Conservation (phyloP, 306 rosid genomes). For the Sphenostylis stenocarpa region DNA sequence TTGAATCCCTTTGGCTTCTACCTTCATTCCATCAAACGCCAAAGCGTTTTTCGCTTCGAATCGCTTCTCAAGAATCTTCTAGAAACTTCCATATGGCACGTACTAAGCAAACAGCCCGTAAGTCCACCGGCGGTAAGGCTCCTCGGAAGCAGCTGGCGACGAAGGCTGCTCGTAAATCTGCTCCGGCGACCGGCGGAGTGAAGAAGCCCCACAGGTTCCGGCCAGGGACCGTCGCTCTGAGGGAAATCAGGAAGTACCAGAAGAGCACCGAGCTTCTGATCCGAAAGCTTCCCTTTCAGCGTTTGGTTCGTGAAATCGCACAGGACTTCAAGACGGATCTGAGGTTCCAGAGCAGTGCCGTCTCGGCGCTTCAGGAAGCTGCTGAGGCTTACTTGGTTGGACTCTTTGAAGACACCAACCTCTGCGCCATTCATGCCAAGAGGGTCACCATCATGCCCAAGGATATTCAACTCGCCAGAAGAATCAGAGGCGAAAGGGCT, state of each 20-base stretch:
- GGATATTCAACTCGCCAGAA: constrained; percentile 49
- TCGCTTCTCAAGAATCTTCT: too few relatives aligned
- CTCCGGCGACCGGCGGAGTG: constrained; percentile 50
- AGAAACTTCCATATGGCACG: constrained; percentile 25
- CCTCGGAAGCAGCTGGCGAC: constrained; percentile 49
- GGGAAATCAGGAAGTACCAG: constrained; percentile 54
- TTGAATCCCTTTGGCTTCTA: too few relatives aligned
- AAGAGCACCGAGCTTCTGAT: constrained; percentile 44
- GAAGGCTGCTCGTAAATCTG: constrained; percentile 42
- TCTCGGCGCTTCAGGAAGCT: constrained; percentile 41
- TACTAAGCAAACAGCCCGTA: constrained; percentile 46
- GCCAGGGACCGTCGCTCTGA: constrained; percentile 42
- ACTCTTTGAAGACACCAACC: constrained; percentile 40
- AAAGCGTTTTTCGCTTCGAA: too few relatives aligned
- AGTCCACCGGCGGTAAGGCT: constrained; percentile 46
- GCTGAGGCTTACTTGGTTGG: constrained; percentile 44
- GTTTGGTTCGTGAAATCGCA: constrained; percentile 48
- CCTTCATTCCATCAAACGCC: too few relatives aligned
- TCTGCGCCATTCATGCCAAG: constrained; percentile 46
- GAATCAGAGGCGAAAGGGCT: constrained; percentile 49
- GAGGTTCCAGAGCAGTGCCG: constrained; percentile 48
- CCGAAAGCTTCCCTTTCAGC: constrained; percentile 44
- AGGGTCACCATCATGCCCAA: constrained; percentile 47
- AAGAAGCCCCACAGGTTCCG: constrained; percentile 50
- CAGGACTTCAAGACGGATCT: constrained; percentile 49